Percentiles rank a stretch among this genome's conserved stretches.
phyloP scores from a whole-genome alignment of 2,329 filamentous ascomycete species.

The Colletotrichum kahawae region DNA sequence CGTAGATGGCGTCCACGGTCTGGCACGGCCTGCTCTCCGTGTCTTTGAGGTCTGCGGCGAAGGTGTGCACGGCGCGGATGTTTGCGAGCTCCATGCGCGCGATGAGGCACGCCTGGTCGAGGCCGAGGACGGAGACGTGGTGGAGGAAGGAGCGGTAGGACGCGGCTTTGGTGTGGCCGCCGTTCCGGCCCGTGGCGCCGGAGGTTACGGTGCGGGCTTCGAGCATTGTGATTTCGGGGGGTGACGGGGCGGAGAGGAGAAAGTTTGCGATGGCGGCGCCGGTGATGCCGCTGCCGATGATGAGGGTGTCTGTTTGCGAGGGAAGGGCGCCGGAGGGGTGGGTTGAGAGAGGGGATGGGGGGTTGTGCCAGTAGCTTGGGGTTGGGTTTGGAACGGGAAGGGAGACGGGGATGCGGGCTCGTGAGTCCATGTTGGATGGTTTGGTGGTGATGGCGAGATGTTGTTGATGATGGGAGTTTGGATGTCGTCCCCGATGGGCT shows the following conservation, averaged over 20 bases:
- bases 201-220: constrained; percentile 55
- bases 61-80: constrained; percentile 59
- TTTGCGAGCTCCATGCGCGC: constrained; percentile 57
- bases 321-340: constrained; percentile 33
- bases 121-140: constrained; percentile 49
- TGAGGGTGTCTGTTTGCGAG: constrained; percentile 48
- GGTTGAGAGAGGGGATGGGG: constrained; percentile 39
- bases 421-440: background rate
- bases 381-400: constrained; percentile 47
- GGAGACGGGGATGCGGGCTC: constrained; percentile 7
- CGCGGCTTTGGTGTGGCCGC: constrained; percentile 54
- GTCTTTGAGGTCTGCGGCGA: constrained; percentile 45
- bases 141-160: constrained; percentile 55
- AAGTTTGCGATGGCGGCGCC: constrained; percentile 44
- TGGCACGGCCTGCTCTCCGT: constrained; percentile 56
- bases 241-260: constrained; percentile 10
- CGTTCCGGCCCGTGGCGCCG: constrained; percentile 60
- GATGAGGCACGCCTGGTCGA: constrained; percentile 53
- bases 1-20: constrained; percentile 65
- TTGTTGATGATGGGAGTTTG: background rate
- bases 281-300: constrained; percentile 63
- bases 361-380: constrained; percentile 49
- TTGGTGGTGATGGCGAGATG: background rate
- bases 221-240: constrained; percentile 44
- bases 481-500: background rate